Base-by-base conservation (phyloP, 495 filamentous ascomycete genomes). In the Aspergillus kassunensis region DNA sequence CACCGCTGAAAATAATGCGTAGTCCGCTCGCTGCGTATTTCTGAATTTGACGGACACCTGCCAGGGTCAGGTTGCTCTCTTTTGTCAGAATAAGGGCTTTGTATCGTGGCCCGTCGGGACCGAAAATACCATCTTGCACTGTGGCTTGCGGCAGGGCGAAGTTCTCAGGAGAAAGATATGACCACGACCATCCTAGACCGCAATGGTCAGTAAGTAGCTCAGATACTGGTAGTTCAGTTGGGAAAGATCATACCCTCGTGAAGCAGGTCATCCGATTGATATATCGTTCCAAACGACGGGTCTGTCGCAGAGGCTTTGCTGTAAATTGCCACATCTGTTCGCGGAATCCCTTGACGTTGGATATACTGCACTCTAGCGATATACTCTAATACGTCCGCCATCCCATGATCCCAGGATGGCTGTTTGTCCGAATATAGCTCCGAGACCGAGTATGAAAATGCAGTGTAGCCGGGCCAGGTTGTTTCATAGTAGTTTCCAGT, bases 81-180 rank as follows among this genome's bases (percentile, higher is more conserved):
- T 53, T 61, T 2, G 65, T 58, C 23, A 80, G 41, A 8, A 81
- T 60, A 11, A 81, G 37, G 0, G 75, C 77, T 37, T 73, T 72
- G 58, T 69, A 79, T 7, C 57, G 65, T 4, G 68, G 75, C 1
- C 65, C 63, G 35, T 73, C 56, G 0, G 71, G 66, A 0, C 66
- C 74, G 16, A 81, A 58, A 1, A 54, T 49, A 6, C 61, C 62
- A 47, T 72, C 56, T 10, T 48, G 52, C 0, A 79, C 71, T 10
- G 37, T 34, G 3, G 72, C 68, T 19, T 61, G 44, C 0, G 62
- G 54, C 3, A 74, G 61, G 10, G 60, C 60, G 31, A 79, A 66
- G 54, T 81, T 80, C 29, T 73, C 72, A 0, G 76, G 69, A 1
- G 68, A 68, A 1, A 80, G 62, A 53, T 81, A 80, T n/a, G 73